A percentile compares a stretch with the other conserved stretches of the same genome.
Conservation (phyloP, 2,329 filamentous ascomycete species). For the Pseudogymnoascus sp. region DNA sequence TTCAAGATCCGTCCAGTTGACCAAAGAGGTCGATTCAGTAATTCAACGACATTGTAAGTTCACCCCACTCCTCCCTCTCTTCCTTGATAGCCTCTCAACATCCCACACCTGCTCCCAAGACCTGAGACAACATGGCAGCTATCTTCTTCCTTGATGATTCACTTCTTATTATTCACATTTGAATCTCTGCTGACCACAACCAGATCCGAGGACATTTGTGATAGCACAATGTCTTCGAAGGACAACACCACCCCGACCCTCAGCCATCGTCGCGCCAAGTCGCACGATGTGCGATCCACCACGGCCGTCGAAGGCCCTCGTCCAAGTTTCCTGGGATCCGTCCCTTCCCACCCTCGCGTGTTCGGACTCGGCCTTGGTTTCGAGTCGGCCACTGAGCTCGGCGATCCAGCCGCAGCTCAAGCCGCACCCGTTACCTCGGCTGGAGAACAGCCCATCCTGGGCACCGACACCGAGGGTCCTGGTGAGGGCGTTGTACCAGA, state of each 20-base stretch:
- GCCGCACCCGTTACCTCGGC: not conserved
- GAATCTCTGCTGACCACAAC: not conserved
- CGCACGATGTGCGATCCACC: constrained; percentile 3
- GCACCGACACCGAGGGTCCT: not conserved
- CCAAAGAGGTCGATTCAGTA: not conserved
- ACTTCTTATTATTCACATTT: not conserved
- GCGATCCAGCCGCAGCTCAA: not conserved
- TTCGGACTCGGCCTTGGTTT: not conserved
- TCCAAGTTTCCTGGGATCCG: not conserved
- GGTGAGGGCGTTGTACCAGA: not conserved
- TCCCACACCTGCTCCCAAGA: not conserved
- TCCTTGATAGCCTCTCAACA: not conserved
- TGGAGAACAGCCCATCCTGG: not conserved
- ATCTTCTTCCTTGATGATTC: not conserved
- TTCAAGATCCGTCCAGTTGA: not conserved
- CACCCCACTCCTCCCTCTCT: not conserved
- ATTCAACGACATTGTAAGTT: not conserved
- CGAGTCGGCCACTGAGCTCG: not conserved
- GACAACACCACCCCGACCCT: not conserved
- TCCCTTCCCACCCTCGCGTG: not conserved
- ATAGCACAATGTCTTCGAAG: not conserved
- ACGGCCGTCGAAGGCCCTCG: not conserved
- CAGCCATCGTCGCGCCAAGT: constrained; percentile 5
- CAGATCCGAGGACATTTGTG: not conserved
- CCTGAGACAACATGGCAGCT: not conserved